A percentile compares a stretch with the other conserved stretches of the same genome.
phyloP scores from a whole-genome alignment of 1,139 yeast species.

The Nakaseomyces delphensis region DNA sequence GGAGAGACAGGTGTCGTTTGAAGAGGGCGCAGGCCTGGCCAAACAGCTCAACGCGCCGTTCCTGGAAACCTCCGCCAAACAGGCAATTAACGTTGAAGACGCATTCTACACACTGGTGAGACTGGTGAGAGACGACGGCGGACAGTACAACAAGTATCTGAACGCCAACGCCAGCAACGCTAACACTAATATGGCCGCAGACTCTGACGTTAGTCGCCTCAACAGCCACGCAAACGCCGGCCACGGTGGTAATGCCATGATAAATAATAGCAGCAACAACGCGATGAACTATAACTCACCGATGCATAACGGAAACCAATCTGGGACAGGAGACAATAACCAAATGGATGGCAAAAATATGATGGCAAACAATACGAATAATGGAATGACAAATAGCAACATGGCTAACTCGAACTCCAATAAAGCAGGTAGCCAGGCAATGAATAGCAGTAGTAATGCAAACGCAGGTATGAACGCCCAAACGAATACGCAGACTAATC shows the following conservation, averaged over 20 bases:
- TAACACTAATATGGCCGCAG: background rate
- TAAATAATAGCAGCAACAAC: background rate
- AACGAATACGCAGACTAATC: background rate
- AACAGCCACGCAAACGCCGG: slow-evolving; percentile 2
- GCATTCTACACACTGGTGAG: slow-evolving; percentile 74
- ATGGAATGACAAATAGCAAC: background rate
- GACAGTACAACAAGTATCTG: slow-evolving; percentile 20
- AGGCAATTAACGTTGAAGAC: slow-evolving; percentile 87
- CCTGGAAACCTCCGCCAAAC: slow-evolving; percentile 90
- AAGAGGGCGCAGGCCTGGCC: slow-evolving; percentile 75
- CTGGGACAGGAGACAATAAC: background rate
- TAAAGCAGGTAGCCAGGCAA: background rate
- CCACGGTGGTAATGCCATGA: background rate
- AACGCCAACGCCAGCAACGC: slow-evolving; percentile 7
- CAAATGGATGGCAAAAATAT: background rate
- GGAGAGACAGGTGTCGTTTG: slow-evolving; percentile 74
- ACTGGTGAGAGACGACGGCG: slow-evolving; percentile 43
- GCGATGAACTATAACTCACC: background rate
- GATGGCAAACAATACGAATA: background rate
- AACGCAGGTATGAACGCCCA: background rate
- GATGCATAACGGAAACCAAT: background rate
- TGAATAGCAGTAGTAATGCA: background rate
- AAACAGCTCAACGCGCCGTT: slow-evolving; percentile 68
- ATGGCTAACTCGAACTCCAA: background rate
- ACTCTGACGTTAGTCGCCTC: background rate